phyloP scores from a whole-genome alignment of 306 rosid species.

The Pyrus pyrifolia region DNA sequence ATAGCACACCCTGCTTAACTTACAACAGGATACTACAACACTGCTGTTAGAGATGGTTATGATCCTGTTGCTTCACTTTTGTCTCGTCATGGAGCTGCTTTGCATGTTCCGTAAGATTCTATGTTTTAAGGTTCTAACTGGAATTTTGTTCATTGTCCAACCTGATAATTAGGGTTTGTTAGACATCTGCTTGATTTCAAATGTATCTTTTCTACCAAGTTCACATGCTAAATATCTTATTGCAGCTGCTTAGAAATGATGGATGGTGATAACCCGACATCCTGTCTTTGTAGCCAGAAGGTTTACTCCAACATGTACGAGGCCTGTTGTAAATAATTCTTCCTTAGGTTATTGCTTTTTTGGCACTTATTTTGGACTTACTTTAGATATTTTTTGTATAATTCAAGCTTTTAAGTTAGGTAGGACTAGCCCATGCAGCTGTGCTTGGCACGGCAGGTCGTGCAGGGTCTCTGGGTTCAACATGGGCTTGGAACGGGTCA shows the following conservation, averaged over 20 bases:
- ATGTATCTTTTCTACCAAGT: neutral
- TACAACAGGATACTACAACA: too few species aligned
- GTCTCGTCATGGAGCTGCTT: too few species aligned
- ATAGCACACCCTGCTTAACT: too few species aligned
- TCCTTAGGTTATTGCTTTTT: neutral
- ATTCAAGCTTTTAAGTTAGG: neutral
- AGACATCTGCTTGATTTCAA: neutral
- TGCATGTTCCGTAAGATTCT: too few species aligned
- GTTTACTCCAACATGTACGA: slow-evolving; percentile 23
- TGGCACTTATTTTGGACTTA: neutral
- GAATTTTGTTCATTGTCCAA: too few species aligned
- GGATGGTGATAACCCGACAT: slow-evolving; percentile 18
- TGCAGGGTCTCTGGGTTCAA: neutral
- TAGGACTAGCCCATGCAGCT: neutral
- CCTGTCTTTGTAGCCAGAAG: slow-evolving; percentile 26
- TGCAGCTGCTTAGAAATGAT: slow-evolving; percentile 32
- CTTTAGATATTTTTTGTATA: neutral
- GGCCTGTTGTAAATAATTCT: neutral
- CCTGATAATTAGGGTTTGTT: too few species aligned
- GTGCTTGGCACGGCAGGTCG: neutral
- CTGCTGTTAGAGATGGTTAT: too few species aligned
- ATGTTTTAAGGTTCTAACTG: too few species aligned
- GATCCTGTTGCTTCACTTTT: too few species aligned
- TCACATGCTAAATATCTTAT: slow-evolving; percentile 4
- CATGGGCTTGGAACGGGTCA: neutral